Percentiles rank a stretch among this genome's conserved stretches.
These are phyloP conservation scores for Colletotrichum sp. DNA, from an alignment of 2,329 filamentous ascomycete species.

Conservation along the genomic window DNA sequence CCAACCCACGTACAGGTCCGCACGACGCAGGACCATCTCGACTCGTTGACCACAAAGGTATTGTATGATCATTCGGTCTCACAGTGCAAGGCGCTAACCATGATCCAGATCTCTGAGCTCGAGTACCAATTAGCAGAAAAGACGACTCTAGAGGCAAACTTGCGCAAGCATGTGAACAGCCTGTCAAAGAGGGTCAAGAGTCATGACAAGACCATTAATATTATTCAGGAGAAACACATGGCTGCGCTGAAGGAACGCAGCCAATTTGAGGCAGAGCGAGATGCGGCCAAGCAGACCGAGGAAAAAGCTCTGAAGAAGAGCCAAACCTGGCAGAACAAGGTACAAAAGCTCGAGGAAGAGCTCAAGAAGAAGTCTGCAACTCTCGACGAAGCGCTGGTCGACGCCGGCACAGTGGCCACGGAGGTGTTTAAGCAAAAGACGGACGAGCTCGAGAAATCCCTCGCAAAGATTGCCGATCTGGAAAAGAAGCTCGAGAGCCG, in stretches of 20 bases:
- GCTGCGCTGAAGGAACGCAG: constrained; percentile 57
- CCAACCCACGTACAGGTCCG: constrained; percentile 3
- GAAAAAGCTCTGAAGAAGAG: constrained; percentile 39
- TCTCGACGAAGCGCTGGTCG: constrained; percentile 39
- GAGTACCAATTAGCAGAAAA: constrained; percentile 39
- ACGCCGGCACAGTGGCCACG: constrained; percentile 10
- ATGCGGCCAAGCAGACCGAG: constrained; percentile 44
- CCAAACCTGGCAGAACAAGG: constrained; percentile 38
- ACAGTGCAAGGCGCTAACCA: background rate
- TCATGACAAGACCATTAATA: constrained; percentile 46
- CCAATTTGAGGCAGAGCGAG: constrained; percentile 50
- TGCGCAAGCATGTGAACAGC: constrained; percentile 18
- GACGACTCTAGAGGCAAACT: constrained; percentile 21
- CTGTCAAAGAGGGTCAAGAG: constrained; percentile 45
- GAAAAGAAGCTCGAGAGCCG: constrained; percentile 40
- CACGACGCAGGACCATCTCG: constrained; percentile 30
- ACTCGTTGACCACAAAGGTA: constrained; percentile 44
- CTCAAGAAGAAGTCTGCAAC: constrained; percentile 37
- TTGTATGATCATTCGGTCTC: background rate
- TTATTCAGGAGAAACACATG: constrained; percentile 52
- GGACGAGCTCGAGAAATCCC: constrained; percentile 43
- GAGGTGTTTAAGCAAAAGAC: constrained; percentile 42
- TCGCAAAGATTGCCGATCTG: constrained; percentile 40
- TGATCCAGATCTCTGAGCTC: constrained; percentile 39
- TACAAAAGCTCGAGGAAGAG: constrained; percentile 40